phyloP scores from a whole-genome alignment of 202 grass and related monocot species.

The Sporobolus alterniflorus region DNA sequence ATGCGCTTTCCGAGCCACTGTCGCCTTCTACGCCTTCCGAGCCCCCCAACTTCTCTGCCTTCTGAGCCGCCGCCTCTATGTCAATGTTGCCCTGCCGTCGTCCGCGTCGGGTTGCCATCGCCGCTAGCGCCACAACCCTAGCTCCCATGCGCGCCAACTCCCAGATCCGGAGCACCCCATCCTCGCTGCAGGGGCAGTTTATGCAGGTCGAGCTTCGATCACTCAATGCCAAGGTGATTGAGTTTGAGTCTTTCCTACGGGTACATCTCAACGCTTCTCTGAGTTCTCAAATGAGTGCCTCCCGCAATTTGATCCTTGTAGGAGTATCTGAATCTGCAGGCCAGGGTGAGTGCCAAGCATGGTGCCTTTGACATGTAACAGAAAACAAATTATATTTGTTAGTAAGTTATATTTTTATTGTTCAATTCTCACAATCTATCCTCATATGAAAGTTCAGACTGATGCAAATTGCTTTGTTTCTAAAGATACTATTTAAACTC shows the following conservation, averaged over 20 bases:
- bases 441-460: not conserved
- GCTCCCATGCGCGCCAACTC: too few relatives aligned
- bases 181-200: constrained; percentile 96
- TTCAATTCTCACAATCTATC: not conserved
- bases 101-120: too few relatives aligned
- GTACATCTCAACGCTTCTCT: constrained; percentile 49
- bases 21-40: too few relatives aligned
- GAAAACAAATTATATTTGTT: not conserved
- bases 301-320: constrained; percentile 33
- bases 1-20: too few relatives aligned
- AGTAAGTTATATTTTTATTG: not conserved
- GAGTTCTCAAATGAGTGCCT: not conserved
- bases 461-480: not conserved
- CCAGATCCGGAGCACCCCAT: too few relatives aligned
- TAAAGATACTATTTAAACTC: not conserved
- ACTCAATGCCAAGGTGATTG: constrained; percentile 95
- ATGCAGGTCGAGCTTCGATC: constrained; percentile 98
- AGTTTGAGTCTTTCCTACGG: constrained; percentile 88
- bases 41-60: too few relatives aligned
- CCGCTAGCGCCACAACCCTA: too few relatives aligned
- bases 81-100: too few relatives aligned
- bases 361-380: constrained; percentile 23
- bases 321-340: constrained; percentile 87
- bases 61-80: too few relatives aligned
- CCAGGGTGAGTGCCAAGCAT: constrained; percentile 57